Evolutionary conservation across 306 rosid species (phyloP).

Genomic region (Cicer cuneatum): DNA sequence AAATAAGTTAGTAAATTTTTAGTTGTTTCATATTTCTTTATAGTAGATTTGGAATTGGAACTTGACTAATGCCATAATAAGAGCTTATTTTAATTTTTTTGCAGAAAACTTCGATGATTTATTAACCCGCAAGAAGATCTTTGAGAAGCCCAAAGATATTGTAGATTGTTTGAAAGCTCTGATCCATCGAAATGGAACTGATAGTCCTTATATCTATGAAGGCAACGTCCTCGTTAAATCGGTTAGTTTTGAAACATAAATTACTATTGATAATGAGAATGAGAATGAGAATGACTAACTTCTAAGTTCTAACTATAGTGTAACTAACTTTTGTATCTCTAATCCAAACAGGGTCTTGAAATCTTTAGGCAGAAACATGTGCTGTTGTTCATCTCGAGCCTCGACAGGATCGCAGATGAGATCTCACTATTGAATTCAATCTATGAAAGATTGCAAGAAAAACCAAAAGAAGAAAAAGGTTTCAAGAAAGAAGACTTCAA

Average conservation of each 20-base stretch:
- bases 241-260: constrained; percentile 21
- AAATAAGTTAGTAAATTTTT: constrained; percentile 36
- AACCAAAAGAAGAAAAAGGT: constrained; percentile 25
- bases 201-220: constrained; percentile 31
- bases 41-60: background rate
- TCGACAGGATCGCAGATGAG: constrained; percentile 42
- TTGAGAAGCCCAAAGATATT: constrained; percentile 41
- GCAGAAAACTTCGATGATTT: constrained; percentile 13
- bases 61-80: background rate
- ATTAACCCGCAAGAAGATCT: background rate
- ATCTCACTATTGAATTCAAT: constrained; percentile 43
- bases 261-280: too few relatives aligned
- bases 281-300: too few relatives aligned
- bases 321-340: too few relatives aligned
- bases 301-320: too few relatives aligned
- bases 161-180: constrained; percentile 45
- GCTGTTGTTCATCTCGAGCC: constrained; percentile 42
- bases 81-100: constrained; percentile 16
- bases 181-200: constrained; percentile 15
- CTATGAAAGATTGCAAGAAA: constrained; percentile 36
- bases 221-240: background rate
- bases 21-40: background rate
- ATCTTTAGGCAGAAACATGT: constrained; percentile 41
- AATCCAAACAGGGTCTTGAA: constrained; percentile 35
- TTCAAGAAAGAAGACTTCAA: constrained; percentile 44